phyloP scores from a whole-genome alignment of 2,329 filamentous ascomycete species.

The Sporothrix pseudoabietina region DNA sequence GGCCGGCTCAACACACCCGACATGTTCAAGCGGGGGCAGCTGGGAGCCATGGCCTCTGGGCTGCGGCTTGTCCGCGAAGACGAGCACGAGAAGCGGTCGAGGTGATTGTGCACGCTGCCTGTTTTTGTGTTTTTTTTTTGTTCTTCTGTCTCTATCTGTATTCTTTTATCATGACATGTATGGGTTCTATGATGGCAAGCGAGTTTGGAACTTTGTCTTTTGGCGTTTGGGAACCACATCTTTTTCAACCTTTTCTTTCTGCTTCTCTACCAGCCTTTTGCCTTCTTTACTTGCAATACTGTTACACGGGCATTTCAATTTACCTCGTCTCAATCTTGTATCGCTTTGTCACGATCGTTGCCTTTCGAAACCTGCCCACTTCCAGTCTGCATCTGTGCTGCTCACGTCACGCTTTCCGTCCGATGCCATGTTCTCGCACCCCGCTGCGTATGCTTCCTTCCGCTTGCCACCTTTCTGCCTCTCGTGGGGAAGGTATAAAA shows the following conservation, averaged over 20 bases:
- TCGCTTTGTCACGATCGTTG: neutral
- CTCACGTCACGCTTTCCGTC: neutral
- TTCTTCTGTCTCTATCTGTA: neutral
- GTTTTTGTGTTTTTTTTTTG: neutral
- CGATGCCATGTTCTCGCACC: neutral
- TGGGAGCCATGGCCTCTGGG: constrained; percentile 9
- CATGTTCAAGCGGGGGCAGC: constrained; percentile 41
- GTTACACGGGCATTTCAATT: neutral
- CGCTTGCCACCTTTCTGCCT: neutral
- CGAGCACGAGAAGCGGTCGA: constrained; percentile 26
- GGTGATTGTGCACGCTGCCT: neutral
- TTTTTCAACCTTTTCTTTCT: neutral
- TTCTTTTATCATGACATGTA: neutral
- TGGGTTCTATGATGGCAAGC: neutral
- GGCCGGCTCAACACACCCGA: constrained; percentile 37
- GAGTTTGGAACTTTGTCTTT: neutral
- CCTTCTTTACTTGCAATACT: neutral
- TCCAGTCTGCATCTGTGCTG: neutral
- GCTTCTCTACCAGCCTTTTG: neutral
- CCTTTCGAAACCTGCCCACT: neutral
- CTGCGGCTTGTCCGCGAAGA: constrained; percentile 35
- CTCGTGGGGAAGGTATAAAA: neutral
- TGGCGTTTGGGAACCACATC: neutral
- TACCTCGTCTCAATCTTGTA: neutral
- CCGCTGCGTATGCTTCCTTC: constrained; percentile 1